phyloP scores from a whole-genome alignment of 2,329 filamentous ascomycete genomes.

The Harringtonia aguacate region DNA sequence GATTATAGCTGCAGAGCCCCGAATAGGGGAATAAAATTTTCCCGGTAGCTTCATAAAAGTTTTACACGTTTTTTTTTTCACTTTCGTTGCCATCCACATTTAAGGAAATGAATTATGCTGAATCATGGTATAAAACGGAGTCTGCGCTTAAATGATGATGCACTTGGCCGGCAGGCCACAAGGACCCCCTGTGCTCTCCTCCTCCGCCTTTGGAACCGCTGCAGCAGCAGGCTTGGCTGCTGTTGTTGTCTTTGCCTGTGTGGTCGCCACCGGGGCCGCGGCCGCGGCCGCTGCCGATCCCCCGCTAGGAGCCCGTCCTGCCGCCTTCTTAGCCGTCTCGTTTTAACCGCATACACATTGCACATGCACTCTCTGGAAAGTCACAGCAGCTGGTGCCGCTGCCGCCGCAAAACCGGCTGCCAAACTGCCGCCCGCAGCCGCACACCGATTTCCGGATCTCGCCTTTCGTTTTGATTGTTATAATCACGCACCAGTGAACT shows the following conservation, averaged over 20 bases:
- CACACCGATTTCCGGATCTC: background rate
- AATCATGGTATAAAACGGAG: background rate
- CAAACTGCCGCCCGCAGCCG: no score
- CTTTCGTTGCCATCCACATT: no score
- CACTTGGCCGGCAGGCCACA: slow-evolving; percentile 3
- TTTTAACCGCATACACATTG: background rate
- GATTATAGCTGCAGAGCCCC: slow-evolving; percentile 43
- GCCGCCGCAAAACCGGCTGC: no score
- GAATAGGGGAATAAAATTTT: background rate
- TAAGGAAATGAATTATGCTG: no score
- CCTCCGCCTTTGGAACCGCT: background rate
- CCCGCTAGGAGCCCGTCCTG: background rate
- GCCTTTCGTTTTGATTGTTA: slow-evolving; percentile 22
- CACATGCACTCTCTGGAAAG: no score
- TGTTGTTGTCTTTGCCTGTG: background rate
- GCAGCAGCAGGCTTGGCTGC: background rate
- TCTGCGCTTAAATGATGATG: background rate
- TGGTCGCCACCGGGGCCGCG: background rate
- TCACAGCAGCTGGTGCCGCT: no score
- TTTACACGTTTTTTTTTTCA: no score
- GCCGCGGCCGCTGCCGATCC: background rate
- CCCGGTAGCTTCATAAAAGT: no score
- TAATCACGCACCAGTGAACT: slow-evolving; percentile 64
- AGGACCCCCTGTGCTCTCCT: background rate
- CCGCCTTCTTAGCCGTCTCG: background rate